Evolutionary conservation across 768 basidiomycete genomes (phyloP).

Genomic region (Trametes punicea): DNA sequence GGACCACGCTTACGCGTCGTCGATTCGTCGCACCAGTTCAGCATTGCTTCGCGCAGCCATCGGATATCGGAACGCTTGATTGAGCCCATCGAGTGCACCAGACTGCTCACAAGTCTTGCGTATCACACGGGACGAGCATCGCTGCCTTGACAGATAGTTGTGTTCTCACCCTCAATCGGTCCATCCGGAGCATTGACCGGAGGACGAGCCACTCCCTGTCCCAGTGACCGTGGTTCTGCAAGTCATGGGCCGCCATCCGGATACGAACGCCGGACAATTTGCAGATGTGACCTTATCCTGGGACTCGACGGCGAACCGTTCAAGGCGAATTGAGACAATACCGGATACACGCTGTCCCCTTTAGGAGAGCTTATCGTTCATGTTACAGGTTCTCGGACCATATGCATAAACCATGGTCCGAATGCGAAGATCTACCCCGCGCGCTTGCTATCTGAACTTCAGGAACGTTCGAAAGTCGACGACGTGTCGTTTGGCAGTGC

Average conservation of each 20-base stretch:
- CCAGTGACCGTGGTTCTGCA: conserved; percentile 3
- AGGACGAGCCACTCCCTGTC: neutral
- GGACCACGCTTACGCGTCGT: neutral
- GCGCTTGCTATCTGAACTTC: conserved; percentile 4
- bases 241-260: neutral
- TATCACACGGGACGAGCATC: neutral
- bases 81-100: neutral
- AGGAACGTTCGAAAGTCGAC: conserved; percentile 10
- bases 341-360: conserved; percentile 3
- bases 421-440: conserved; percentile 8
- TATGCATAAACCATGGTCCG: conserved; percentile 4
- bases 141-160: neutral
- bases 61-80: conserved; percentile 7
- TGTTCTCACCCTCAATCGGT: conserved; percentile 4
- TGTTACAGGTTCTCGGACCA: conserved; percentile 13
- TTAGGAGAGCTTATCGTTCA: conserved; percentile 10
- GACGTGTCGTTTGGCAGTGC: conserved; percentile 5
- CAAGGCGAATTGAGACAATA: too few relatives aligned
- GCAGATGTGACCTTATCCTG: conserved; percentile 11
- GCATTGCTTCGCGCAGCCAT: neutral
- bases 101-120: neutral
- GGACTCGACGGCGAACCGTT: too few relatives aligned
- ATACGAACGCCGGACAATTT: conserved; percentile 3
- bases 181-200: neutral
- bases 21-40: neutral